A percentile compares a stretch with the other conserved stretches of the same genome.
Evolutionary conservation across 1,284 basidiomycete genomes (phyloP).

Genomic region (Tylopilus sp.): DNA sequence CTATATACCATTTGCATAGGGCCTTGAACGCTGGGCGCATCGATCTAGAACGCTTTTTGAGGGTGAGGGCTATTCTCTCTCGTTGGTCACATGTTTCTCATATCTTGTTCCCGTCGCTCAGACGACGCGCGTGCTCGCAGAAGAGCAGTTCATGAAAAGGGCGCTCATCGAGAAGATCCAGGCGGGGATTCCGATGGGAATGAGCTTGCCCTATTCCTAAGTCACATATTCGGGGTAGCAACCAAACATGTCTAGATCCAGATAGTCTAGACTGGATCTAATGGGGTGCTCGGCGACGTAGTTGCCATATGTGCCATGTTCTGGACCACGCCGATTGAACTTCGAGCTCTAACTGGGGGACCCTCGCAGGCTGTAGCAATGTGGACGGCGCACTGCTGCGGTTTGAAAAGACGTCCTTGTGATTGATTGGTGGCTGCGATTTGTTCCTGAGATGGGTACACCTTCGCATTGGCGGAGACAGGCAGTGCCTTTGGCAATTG

Average conservation of each 20-base stretch:
- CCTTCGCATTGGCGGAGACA: constrained; percentile 23
- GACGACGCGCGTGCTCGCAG: constrained; percentile 84
- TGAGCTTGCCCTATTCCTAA: constrained; percentile 34
- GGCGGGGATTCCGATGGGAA: constrained; percentile 61
- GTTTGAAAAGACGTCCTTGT: constrained; percentile 19
- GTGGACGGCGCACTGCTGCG: constrained; percentile 27
- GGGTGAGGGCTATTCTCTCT: constrained; percentile 52
- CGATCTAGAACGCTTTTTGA: constrained; percentile 89
- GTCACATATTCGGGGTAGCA: constrained; percentile 33
- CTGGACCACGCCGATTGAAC: constrained; percentile 32
- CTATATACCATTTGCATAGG: constrained; percentile 94
- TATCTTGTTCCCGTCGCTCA: constrained; percentile 38
- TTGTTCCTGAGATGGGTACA: constrained; percentile 28
- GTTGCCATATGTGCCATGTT: constrained; percentile 40
- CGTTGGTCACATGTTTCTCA: constrained; percentile 26
- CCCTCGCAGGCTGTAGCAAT: constrained; percentile 17
- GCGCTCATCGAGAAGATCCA: constrained; percentile 88
- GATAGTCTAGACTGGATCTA: constrained; percentile 25
- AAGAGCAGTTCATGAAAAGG: constrained; percentile 94
- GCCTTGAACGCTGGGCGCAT: constrained; percentile 90
- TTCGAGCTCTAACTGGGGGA: constrained; percentile 28
- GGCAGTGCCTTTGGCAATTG: constrained; percentile 34
- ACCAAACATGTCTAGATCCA: constrained; percentile 28
- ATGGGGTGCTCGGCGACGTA: constrained; percentile 39
- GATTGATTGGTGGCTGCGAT: constrained; percentile 34